Evolutionary conservation across 1,284 basidiomycete species (phyloP).

Genomic region (Ustilago hordei): DNA sequence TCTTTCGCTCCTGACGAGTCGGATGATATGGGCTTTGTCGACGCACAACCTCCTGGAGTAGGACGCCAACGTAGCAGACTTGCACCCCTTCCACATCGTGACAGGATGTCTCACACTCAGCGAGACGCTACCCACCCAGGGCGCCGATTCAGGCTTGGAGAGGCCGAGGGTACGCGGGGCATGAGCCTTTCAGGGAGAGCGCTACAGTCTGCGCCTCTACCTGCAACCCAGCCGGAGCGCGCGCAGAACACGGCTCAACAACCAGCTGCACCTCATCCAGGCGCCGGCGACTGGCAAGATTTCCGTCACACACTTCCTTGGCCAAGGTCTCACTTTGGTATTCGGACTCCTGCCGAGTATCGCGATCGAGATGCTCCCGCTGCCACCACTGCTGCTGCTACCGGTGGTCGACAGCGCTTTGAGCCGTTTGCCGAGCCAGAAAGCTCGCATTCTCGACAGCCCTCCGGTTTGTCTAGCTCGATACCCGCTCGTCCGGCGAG

Average conservation of each 20-base stretch:
- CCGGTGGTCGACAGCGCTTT: conserved; percentile 11
- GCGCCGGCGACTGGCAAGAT: neutral
- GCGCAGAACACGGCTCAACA: neutral
- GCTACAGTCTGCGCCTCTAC: neutral
- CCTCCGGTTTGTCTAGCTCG: neutral
- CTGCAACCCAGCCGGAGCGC: neutral
- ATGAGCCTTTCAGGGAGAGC: neutral
- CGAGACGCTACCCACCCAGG: neutral
- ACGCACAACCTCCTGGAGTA: neutral
- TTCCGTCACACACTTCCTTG: conserved; percentile 10
- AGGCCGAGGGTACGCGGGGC: neutral
- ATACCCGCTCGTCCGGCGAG: neutral
- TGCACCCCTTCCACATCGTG: neutral
- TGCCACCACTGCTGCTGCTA: neutral
- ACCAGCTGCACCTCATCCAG: neutral
- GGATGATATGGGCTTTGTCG: neutral
- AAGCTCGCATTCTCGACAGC: neutral
- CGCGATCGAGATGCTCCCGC: conserved; percentile 10
- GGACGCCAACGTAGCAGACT: conserved; percentile 6
- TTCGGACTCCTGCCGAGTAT: conserved; percentile 14
- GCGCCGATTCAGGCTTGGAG: neutral
- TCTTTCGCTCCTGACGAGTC: conserved; percentile 19
- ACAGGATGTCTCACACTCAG: neutral
- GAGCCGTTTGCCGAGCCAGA: conserved; percentile 18
- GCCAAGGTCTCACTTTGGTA: conserved; percentile 24